A percentile compares a stretch with the other conserved stretches of the same genome.
Evolutionary conservation across 148 eudicot genomes (phyloP).

Genomic region (Diospyros lotus): DNA sequence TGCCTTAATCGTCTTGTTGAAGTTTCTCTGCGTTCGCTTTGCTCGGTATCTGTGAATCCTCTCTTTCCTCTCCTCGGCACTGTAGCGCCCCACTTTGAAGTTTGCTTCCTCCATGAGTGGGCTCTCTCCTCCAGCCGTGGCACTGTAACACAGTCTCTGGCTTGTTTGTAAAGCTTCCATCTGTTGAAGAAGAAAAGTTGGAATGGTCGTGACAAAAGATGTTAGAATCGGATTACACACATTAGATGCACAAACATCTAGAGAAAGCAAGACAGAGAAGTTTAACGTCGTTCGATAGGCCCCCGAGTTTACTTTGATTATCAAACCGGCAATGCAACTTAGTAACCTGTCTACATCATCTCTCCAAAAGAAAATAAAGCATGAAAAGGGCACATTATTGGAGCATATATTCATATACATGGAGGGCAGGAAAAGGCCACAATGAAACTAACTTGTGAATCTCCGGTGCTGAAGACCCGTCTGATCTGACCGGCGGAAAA

Average conservation of each 20-base stretch:
- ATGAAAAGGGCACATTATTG: no score
- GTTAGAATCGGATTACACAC: no score
- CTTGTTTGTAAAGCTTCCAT: conserved; percentile 23
- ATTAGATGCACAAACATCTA: neutral
- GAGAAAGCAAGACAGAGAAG: neutral
- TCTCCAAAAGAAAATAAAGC: neutral
- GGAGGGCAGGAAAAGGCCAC: neutral
- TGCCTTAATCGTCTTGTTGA: conserved; percentile 93
- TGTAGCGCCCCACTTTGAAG: conserved; percentile 72
- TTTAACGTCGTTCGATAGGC: no score
- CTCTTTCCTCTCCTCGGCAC: conserved; percentile 82
- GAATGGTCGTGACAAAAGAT: no score
- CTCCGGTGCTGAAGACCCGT: conserved; percentile 86
- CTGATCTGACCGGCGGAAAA: conserved; percentile 45
- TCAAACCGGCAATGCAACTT: no score
- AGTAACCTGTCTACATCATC: no score
- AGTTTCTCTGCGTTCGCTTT: conserved; percentile 79
- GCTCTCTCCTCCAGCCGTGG: conserved; percentile 38
- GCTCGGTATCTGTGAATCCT: conserved; percentile 82
- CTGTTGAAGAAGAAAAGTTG: conserved; percentile 13
- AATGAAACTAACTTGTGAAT: conserved; percentile 55
- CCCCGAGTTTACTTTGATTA: no score
- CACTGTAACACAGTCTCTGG: conserved; percentile 37
- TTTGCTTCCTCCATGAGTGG: conserved; percentile 59
- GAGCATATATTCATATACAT: no score